A percentile compares a stretch with the other conserved stretches of the same genome.
phyloP scores from a whole-genome alignment of 108 stramenopile genomes.

The Fragilaria radians region DNA sequence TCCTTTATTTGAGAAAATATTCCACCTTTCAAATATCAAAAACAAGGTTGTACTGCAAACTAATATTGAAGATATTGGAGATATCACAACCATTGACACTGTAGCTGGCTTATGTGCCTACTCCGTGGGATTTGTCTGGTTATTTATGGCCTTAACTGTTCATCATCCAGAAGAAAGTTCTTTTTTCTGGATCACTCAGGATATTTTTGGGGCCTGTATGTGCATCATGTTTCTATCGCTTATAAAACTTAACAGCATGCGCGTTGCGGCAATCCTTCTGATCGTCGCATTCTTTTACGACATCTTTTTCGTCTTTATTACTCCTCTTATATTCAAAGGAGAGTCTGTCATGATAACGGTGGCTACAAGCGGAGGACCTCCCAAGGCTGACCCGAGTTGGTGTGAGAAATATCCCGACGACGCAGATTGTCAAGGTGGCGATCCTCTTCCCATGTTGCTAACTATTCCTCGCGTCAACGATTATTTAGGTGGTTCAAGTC shows the following conservation, averaged over 20 bases:
- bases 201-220: conserved; percentile 83
- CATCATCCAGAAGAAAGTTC: conserved; percentile 39
- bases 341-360: conserved; percentile 86
- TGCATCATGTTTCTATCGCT: conserved; percentile 77
- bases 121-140: conserved; percentile 37
- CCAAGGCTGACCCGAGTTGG: conserved; percentile 54
- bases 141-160: conserved; percentile 40
- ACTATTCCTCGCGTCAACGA: conserved; percentile 63
- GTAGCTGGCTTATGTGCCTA: conserved; percentile 26
- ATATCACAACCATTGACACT: conserved; percentile 35
- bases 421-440: conserved; percentile 59
- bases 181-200: conserved; percentile 86
- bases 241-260: conserved; percentile 71
- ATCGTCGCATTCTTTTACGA: conserved; percentile 82
- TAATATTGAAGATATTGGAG: conserved; percentile 32
- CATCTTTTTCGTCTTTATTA: conserved; percentile 90
- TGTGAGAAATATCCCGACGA: conserved; percentile 90
- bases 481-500: conserved; percentile 69
- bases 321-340: conserved; percentile 62
- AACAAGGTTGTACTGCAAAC: conserved; percentile 9
- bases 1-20: conserved; percentile 27
- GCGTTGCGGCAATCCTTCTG: conserved; percentile 76
- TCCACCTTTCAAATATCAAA: neutral
- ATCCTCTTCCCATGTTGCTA: conserved; percentile 87
- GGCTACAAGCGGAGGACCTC: conserved; percentile 57